Percentiles rank a stretch among this genome's conserved stretches.
phyloP scores from a whole-genome alignment of 75 land plant genomes.

The Gnetum montanum region DNA sequence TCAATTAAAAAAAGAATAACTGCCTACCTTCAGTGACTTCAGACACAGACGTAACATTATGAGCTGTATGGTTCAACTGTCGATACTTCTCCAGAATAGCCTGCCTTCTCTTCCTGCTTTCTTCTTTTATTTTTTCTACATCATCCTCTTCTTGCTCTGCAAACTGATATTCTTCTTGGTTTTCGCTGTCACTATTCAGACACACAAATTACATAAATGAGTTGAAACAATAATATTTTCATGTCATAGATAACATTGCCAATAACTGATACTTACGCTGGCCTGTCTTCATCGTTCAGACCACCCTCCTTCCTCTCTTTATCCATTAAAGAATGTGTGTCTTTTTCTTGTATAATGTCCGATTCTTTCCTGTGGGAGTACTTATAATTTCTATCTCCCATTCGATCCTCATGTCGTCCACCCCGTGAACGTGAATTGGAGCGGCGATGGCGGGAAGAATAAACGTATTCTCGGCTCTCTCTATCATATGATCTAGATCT shows the following conservation, averaged over 20 bases:
- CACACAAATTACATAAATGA: neutral
- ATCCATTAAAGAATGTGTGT: neutral
- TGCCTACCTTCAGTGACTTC: slow-evolving; percentile 10
- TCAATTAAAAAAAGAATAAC: neutral
- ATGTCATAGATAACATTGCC: neutral
- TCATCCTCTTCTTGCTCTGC: slow-evolving; percentile 91
- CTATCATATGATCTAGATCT: too few relatives aligned
- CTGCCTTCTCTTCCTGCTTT: slow-evolving; percentile 73
- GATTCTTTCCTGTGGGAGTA: neutral
- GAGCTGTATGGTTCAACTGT: slow-evolving; percentile 24
- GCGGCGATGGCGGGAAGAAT: neutral
- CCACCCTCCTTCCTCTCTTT: neutral
- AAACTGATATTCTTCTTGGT: slow-evolving; percentile 59
- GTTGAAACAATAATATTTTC: neutral
- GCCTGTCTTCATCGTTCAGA: slow-evolving; percentile 12
- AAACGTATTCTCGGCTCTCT: slow-evolving; percentile 5
- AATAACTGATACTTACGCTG: slow-evolving; percentile 10
- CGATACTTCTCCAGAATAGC: slow-evolving; percentile 91
- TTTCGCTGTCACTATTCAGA: slow-evolving; percentile 59
- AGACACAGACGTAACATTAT: slow-evolving; percentile 1
- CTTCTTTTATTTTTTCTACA: slow-evolving; percentile 79
- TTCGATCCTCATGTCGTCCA: neutral
- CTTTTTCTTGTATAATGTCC: neutral
- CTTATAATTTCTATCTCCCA: slow-evolving; percentile 1
- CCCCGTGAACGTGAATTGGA: slow-evolving; percentile 1